These are phyloP conservation scores for Betula pendula DNA, from an alignment of 306 rosid genomes.

Conservation along the genomic window DNA sequence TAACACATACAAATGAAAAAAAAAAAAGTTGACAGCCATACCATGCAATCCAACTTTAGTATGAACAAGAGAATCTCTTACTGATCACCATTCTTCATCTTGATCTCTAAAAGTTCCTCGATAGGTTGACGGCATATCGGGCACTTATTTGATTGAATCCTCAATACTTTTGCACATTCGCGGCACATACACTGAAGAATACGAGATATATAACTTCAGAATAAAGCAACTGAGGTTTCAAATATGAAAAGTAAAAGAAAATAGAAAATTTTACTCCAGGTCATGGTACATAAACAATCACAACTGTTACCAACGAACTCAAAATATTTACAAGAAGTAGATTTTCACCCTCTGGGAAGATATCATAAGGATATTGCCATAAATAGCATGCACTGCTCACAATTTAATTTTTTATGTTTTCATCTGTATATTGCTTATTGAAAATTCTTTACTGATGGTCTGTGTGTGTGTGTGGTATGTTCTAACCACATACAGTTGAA, in stretches of 20 bases:
- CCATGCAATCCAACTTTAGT: constrained; percentile 39
- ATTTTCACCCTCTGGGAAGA: background rate
- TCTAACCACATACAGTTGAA: background rate
- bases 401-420: background rate
- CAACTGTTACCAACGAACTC: constrained; percentile 20
- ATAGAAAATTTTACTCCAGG: constrained; percentile 6
- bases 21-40: constrained; percentile 35
- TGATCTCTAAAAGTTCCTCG: constrained; percentile 77
- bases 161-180: constrained; percentile 79
- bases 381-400: background rate
- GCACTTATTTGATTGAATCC: constrained; percentile 75
- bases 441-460: background rate
- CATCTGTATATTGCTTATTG: background rate
- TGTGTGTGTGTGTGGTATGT: background rate
- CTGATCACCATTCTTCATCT: constrained; percentile 47
- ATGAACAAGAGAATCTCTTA: constrained; percentile 33
- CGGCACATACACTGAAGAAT: constrained; percentile 84
- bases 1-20: constrained; percentile 26
- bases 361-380: background rate
- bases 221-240: constrained; percentile 9
- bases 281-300: background rate
- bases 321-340: background rate
- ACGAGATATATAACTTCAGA: constrained; percentile 27
- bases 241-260: constrained; percentile 8
- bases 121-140: constrained; percentile 92